phyloP scores from a whole-genome alignment of 192 early-diverging fungal species.

The Polychytrium aggregatum region DNA sequence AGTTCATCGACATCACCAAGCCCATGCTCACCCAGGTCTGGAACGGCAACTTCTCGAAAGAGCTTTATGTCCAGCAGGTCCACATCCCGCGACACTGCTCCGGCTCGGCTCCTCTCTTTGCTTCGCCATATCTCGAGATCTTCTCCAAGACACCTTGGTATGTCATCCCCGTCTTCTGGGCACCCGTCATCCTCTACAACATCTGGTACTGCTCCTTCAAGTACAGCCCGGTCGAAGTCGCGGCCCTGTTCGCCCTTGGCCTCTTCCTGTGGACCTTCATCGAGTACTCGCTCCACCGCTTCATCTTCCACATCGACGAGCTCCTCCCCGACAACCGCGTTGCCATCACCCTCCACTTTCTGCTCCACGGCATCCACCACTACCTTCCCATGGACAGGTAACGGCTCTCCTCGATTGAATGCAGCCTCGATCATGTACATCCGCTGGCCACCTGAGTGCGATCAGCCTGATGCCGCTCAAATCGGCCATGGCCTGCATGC shows the following conservation, averaged over 20 bases:
- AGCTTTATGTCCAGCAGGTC: conserved; percentile 80
- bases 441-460: no score
- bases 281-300: conserved; percentile 88
- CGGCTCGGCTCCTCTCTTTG: conserved; percentile 75
- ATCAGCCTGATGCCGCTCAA: no score
- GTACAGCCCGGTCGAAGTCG: conserved; percentile 13
- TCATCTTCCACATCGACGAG: conserved; percentile 86
- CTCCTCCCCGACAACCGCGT: conserved; percentile 72
- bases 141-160: conserved; percentile 90
- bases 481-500: no score
- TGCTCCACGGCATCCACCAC: conserved; percentile 92
- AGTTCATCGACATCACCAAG: conserved; percentile 70
- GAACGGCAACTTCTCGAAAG: conserved; percentile 57
- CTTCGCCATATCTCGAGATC: conserved; percentile 53
- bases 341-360: conserved; percentile 69
- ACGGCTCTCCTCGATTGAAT: no score
- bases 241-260: conserved; percentile 26
- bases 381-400: conserved; percentile 92
- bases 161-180: conserved; percentile 77
- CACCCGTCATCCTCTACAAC: conserved; percentile 56
- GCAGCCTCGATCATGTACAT: no score
- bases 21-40: conserved; percentile 79
- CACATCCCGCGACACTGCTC: conserved; percentile 77
- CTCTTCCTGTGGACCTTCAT: conserved; percentile 72
- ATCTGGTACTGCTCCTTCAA: conserved; percentile 20